phyloP scores from a whole-genome alignment of 75 land plant species.

The Sequoiadendron giganteum region DNA sequence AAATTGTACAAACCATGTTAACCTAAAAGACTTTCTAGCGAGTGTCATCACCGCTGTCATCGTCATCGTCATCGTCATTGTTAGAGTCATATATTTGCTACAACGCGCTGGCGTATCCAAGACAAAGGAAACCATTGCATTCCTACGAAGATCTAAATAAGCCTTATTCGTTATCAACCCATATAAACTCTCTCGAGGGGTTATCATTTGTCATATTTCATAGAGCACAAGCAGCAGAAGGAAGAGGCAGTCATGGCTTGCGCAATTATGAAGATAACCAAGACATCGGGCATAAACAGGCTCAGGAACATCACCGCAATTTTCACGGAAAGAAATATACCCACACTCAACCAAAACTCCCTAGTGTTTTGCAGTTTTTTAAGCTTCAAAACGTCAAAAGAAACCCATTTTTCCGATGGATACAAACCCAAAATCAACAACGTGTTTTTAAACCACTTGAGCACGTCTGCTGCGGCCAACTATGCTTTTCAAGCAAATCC shows the following conservation, averaged over 20 bases:
- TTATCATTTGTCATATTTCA: not conserved
- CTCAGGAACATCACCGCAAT: not conserved
- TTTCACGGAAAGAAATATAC: not conserved
- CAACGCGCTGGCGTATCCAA: no score
- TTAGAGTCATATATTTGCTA: no score
- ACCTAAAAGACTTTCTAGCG: no score
- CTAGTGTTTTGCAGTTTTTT: not conserved
- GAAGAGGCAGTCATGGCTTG: not conserved
- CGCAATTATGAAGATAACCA: not conserved
- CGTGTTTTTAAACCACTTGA: not conserved
- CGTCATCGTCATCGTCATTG: no score
- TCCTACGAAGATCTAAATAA: not conserved
- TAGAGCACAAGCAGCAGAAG: not conserved
- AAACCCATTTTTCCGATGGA: not conserved
- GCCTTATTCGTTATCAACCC: not conserved
- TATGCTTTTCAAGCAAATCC: not conserved
- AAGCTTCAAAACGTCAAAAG: not conserved
- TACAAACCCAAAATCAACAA: not conserved
- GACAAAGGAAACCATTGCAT: not conserved
- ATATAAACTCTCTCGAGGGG: not conserved
- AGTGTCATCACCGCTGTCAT: no score
- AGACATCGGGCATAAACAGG: not conserved
- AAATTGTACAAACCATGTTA: no score
- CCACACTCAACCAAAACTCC: not conserved
- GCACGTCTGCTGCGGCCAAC: not conserved